Evolutionary conservation across 2,329 filamentous ascomycete genomes (phyloP).

Genomic region (Fusarium anguioides): DNA sequence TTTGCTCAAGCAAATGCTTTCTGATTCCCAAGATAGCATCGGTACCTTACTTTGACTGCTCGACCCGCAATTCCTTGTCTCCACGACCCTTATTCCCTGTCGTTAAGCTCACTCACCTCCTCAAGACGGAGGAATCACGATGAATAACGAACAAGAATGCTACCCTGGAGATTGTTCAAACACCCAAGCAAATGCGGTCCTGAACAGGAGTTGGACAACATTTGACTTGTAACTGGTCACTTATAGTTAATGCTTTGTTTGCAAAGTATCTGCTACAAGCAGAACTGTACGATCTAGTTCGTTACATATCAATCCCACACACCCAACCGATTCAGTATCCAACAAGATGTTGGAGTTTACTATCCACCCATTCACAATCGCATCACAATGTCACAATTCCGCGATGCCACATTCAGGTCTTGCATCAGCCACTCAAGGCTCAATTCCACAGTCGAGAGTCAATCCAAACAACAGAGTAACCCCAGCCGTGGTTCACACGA

Average conservation of each 20-base stretch:
- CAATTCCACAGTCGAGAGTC: constrained; percentile 4
- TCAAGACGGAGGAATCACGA: constrained; percentile 22
- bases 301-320: neutral
- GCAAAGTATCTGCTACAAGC: neutral
- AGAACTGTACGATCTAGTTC: neutral
- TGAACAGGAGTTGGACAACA: neutral
- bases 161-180: constrained; percentile 16
- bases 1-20: constrained; percentile 6
- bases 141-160: neutral
- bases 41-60: constrained; percentile 33
- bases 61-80: constrained; percentile 14
- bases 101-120: constrained; percentile 7
- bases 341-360: neutral
- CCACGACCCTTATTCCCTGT: constrained; percentile 19
- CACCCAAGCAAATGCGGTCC: neutral
- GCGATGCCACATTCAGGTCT: constrained; percentile 15
- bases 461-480: constrained; percentile 5
- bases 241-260: neutral
- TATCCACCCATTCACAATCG: constrained; percentile 19
- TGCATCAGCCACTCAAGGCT: constrained; percentile 23
- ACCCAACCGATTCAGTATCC: neutral
- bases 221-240: constrained; percentile 1
- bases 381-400: constrained; percentile 22
- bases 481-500: constrained; percentile 34
- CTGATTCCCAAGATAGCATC: constrained; percentile 31